These are phyloP conservation scores for Dimargaris xerosporica DNA, from an alignment of 192 early-diverging fungal genomes.

Conservation along the genomic window DNA sequence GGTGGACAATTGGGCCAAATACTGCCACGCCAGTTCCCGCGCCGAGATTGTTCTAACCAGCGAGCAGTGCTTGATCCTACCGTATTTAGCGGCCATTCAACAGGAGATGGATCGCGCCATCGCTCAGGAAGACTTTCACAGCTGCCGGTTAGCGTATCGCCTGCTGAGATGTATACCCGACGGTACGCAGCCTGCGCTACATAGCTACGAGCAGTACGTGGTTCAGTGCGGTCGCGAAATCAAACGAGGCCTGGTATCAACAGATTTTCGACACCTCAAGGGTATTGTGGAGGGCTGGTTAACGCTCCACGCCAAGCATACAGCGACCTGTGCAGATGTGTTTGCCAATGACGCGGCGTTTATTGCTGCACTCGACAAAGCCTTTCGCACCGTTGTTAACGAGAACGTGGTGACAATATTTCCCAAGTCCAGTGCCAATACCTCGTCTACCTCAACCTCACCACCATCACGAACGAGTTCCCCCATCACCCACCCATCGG, in stretches of 20 bases:
- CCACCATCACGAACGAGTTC: no score
- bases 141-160: background rate
- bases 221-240: background rate
- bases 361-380: conserved; percentile 81
- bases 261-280: background rate
- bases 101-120: background rate
- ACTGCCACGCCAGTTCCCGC: background rate
- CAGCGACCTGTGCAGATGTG: conserved; percentile 53
- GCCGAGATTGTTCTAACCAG: background rate
- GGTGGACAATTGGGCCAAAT: background rate
- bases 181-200: background rate
- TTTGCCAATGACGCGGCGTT: conserved; percentile 78
- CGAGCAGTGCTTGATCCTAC: background rate
- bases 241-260: background rate
- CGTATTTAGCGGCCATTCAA: background rate
- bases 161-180: background rate
- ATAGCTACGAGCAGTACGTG: conserved; percentile 1
- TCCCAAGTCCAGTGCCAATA: background rate
- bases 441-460: background rate
- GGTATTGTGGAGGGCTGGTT: conserved; percentile 55
- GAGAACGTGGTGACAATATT: conserved; percentile 42
- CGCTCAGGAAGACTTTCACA: background rate
- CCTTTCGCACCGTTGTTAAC: conserved; percentile 88
- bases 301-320: conserved; percentile 76
- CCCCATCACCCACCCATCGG: no score